Evolutionary conservation across 768 basidiomycete species (phyloP), one percentile per base, ranked within the genome.

Genomic region (Lentinula sp.): DNA sequence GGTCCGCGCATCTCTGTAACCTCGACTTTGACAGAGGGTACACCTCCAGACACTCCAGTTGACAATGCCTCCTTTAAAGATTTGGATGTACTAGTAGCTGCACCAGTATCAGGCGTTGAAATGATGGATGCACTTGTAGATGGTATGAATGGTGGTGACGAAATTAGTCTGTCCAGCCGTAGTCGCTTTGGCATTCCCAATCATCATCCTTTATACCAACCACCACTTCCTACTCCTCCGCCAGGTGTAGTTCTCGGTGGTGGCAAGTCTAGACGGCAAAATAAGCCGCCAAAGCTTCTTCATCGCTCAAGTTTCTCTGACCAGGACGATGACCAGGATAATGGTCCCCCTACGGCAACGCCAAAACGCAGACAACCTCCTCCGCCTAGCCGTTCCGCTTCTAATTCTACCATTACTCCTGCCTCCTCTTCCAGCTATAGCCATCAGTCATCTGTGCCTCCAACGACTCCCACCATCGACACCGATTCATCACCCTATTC

Each of bases 71-170:
- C 76, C 16, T 73, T 82, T 50, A 78, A 82, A 54, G 71, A 81
- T 53, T 84, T 86, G 65, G 78, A 86, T 15, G 86, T 87, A 28
- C 70, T 89, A 31, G 91, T 93, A 18, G 83, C 90, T 48, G 90
- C 91, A 18, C 89, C 90, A 4, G 74, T 88, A 6, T 71, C 89
- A 5, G 91, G 90, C 2, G 90, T 94, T 8, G 91, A 93, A 74
- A 85, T 85, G 8, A 89, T 94, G 86, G 92, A 94, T 69, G 92
- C 92, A 11, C 73, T 94, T 57, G 92, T 94, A 6, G 91, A 93
- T 65, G 89, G 89, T 8, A 93, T 94, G 92, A 94, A 93, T 68
- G 87, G 87, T 31, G 82, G 80, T 48, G 86, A 89, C 59, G 79
- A 85, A 63, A 71, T 84, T 58, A 59, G 69, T 67, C 64, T 78